Evolutionary conservation across 257 asterid species (phyloP).

Genomic region (Solanum neorickii): DNA sequence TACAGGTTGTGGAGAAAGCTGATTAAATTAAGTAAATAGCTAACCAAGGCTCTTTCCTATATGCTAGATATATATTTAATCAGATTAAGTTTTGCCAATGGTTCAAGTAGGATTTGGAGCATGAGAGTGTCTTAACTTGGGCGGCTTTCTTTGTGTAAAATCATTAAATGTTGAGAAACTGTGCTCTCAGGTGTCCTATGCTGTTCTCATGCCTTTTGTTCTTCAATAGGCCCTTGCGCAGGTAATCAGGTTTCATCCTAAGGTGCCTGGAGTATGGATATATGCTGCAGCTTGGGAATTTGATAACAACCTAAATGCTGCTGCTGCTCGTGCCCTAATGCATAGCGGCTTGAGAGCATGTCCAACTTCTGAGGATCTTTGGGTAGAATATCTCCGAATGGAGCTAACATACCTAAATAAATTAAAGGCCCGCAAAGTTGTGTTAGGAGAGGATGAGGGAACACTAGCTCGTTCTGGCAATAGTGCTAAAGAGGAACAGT

Average conservation of each 20-base stretch:
- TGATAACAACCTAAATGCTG: conserved; percentile 69
- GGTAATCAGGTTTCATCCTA: conserved; percentile 80
- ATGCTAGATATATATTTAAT: not conserved
- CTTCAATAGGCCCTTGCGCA: conserved; percentile 62
- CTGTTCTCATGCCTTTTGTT: not conserved
- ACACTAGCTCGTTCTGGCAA: conserved; percentile 12
- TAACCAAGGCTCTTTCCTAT: not conserved
- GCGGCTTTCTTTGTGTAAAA: not conserved
- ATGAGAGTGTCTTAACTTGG: not conserved
- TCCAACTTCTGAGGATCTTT: conserved; percentile 75
- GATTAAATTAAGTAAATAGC: not conserved
- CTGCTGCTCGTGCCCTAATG: conserved; percentile 89
- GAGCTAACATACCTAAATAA: conserved; percentile 87
- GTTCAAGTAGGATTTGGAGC: not conserved
- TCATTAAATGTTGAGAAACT: not conserved
- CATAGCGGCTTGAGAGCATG: conserved; percentile 91
- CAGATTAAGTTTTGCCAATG: not conserved
- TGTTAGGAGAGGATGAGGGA: conserved; percentile 61
- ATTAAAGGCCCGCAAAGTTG: conserved; percentile 74
- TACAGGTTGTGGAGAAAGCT: not conserved
- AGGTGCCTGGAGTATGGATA: conserved; percentile 87
- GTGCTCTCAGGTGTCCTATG: not conserved
- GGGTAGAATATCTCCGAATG: conserved; percentile 96
- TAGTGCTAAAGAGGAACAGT: conserved; percentile 44
- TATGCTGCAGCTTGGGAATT: conserved; percentile 99